Evolutionary conservation across 345 rosid species (phyloP).

Genomic region (Brassica nigra): DNA sequence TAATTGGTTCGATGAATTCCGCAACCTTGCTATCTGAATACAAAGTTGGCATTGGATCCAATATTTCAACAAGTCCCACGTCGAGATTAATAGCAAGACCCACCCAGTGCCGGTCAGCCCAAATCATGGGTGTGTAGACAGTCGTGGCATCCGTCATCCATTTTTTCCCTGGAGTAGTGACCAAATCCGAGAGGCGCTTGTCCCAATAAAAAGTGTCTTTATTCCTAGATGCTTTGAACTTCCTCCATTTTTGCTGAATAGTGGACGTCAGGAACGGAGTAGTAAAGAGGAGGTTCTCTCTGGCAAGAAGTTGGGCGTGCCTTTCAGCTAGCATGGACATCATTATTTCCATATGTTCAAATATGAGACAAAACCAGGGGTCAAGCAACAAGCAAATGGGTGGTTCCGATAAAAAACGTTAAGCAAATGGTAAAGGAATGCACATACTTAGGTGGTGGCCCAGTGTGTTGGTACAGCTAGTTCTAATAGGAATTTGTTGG

Average conservation of each 20-base stretch:
- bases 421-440: not conserved
- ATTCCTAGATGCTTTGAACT: not conserved
- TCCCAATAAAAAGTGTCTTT: not conserved
- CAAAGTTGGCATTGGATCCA: not conserved
- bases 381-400: no score
- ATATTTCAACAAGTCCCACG: not conserved
- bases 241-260: not conserved
- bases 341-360: not conserved
- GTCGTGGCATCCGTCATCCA: not conserved
- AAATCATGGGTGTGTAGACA: not conserved
- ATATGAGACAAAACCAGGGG: no score
- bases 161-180: not conserved
- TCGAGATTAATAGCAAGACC: not conserved
- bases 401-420: no score
- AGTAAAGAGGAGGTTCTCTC: not conserved
- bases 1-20: not conserved
- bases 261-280: not conserved
- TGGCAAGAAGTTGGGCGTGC: not conserved
- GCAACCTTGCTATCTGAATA: not conserved
- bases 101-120: not conserved
- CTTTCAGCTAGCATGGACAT: not conserved
- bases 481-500: not conserved
- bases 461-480: not conserved
- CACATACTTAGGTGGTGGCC: not conserved
- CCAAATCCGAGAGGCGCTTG: not conserved